These are phyloP conservation scores for Naganishia onofrii DNA, from an alignment of 768 basidiomycete species.

Conservation along the genomic window DNA sequence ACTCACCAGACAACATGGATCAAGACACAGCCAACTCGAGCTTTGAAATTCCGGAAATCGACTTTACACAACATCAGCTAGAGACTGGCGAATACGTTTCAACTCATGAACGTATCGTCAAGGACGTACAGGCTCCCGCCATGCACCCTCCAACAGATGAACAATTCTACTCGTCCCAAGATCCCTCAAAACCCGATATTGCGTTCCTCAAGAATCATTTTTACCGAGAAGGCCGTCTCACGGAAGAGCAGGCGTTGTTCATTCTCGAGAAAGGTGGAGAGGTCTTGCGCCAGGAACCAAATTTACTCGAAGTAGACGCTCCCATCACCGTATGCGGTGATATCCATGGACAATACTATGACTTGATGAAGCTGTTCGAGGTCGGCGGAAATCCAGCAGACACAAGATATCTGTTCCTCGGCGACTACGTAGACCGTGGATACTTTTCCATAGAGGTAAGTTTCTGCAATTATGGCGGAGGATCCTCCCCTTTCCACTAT, in stretches of 20 bases:
- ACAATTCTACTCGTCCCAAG: slow-evolving; percentile 84
- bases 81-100: slow-evolving; percentile 88
- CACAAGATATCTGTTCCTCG: slow-evolving; percentile 85
- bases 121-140: slow-evolving; percentile 98
- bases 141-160: slow-evolving; percentile 86
- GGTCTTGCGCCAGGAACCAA: slow-evolving; percentile 76
- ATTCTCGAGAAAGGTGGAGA: slow-evolving; percentile 79
- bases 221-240: slow-evolving; percentile 89
- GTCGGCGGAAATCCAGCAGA: slow-evolving; percentile 92
- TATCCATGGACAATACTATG: slow-evolving; percentile 99
- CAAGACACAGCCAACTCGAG: slow-evolving; percentile 4
- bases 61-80: slow-evolving; percentile 85
- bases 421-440: slow-evolving; percentile 89
- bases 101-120: slow-evolving; percentile 92
- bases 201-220: slow-evolving; percentile 99
- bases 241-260: slow-evolving; percentile 90
- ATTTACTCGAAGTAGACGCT: slow-evolving; percentile 89
- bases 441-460: slow-evolving; percentile 88
- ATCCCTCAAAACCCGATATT: slow-evolving; percentile 86
- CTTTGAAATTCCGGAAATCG: slow-evolving; percentile 61
- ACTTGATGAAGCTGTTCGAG: slow-evolving; percentile 92
- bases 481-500: not conserved
- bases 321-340: slow-evolving; percentile 98
- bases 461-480: slow-evolving; percentile 21
- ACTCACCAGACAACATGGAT: not conserved